Evolutionary conservation across 306 rosid genomes (phyloP), one percentile per base, ranked within the genome.

Genomic region (Vicia faba): DNA sequence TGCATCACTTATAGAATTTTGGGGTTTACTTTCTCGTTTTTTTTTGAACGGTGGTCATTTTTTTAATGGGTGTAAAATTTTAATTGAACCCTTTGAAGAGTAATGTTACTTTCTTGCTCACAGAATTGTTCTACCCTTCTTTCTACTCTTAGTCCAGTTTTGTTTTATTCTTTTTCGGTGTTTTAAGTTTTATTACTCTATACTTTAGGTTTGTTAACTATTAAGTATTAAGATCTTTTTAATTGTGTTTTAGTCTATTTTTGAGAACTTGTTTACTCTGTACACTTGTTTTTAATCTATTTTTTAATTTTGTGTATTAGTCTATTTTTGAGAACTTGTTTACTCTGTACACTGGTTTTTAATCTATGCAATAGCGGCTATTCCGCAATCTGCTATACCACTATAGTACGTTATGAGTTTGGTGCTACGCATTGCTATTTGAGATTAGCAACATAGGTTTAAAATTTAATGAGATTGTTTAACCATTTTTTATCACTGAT

Each of bases 391-490:
- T 4, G 45, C 3, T 40, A 40, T 40, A 40, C 45, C 14, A 29
- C 7, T 11, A 3, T 11, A 11, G 13, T 13, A 40, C 11, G 11
- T 39, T 39, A 0, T n/a, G 1, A 12, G 44, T 39, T 39, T 2
- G n/a, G 44, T 12, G 44, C 44, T 10, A 39, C 1, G n/a, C 5
- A 4, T 1, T 4, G 0, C 44, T 39, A 11, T 39, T 1, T 39
- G 44, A 4, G n/a, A 39, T 39, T 39, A 39, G 11, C 44, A 39
- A 39, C 1, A 39, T 11, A 11, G 44, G 44, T 41, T 55, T 53
- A 33, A 51, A 26, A 41, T 41, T 12, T 31, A 49, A 62, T 53
- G 49, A n/a, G 56, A 33, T 62, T 53, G 13, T 55, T 63, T 25
- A 25, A 13, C 7, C 5, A 54, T 26, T 38, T 56, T 15, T 33